Conservation (phyloP, 495 filamentous ascomycete genomes). For the Neurospora sp. region DNA sequence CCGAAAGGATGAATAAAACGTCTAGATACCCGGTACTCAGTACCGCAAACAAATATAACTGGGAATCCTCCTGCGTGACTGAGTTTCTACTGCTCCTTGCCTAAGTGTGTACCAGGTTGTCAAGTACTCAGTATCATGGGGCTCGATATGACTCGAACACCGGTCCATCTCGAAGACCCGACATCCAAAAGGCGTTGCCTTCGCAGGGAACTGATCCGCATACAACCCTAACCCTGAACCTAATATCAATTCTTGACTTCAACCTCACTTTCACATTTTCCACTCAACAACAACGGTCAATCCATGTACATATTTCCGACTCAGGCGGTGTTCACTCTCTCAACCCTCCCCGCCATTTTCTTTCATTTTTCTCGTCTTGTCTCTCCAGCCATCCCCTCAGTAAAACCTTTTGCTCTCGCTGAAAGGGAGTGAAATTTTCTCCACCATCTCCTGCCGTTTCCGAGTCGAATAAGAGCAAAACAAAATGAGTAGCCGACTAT, state of each 20-base stretch:
- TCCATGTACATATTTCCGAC: neutral
- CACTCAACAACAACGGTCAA: neutral
- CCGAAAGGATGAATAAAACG: neutral
- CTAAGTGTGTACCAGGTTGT: neutral
- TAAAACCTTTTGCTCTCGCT: neutral
- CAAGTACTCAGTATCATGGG: neutral
- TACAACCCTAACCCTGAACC: neutral
- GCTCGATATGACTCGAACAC: neutral
- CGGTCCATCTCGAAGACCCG: neutral
- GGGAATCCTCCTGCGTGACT: neutral
- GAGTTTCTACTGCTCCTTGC: neutral
- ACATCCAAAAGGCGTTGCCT: neutral
- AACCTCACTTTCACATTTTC: neutral
- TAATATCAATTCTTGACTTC: neutral
- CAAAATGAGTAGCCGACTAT: neutral
- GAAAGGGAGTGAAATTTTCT: neutral
- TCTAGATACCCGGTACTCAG: neutral
- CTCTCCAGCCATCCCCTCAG: neutral
- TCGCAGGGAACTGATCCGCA: neutral
- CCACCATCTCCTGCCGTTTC: neutral
- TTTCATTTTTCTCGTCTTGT: neutral
- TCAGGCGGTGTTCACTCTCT: neutral
- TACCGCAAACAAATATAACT: neutral
- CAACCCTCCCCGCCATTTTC: neutral
- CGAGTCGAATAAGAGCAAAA: neutral